Base-by-base conservation (phyloP, 192 early-diverging fungal genomes). In the Rhizoclosmatium globosum region DNA sequence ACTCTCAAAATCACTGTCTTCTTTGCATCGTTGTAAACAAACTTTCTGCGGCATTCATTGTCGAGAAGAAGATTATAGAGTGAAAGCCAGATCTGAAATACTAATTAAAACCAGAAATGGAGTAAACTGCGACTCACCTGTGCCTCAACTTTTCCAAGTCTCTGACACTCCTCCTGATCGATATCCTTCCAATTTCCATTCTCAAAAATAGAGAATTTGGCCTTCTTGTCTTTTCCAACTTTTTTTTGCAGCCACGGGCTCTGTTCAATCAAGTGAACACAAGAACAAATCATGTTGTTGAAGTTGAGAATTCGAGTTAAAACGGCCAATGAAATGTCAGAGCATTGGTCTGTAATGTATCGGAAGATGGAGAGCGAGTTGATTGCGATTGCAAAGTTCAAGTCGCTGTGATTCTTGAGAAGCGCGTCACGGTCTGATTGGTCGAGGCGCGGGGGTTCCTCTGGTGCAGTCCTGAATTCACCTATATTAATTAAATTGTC, bases 51-150 rank as follows among this genome's bases (percentile, higher is more conserved):
- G 66, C 86, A 88, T 61, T 82, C 84, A 2, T 70, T 78, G 64
- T 87, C 86, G 19, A 88, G 58, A 41, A 88, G 61, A 62, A 89
- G 58, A 41, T 88, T 89, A 71, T 86, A 87, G 2, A 88, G 71
- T 2, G 79, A 53, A 21, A 89, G 68, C 88, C 86, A 89, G 3
- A 83, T 81, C 86, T 87, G 23, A 56, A 2, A 45, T n/a, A 68
- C 31, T 3, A 47, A 47, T 21, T 7, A 62, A 31, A 62, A 62
- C 11, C 7, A 62, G 15, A 68, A 11, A 45, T 31, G 50, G 2
- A 42, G 23, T 56, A 41, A 6, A 71, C 6, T 3, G 23, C 48
- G 2, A 70, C 68, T 23, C 38, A 85, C 85, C 83, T 89, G 88
- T 19, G 84, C 87, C 71, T 86, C 88, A 43, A 82, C 74, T 47